Percentiles rank a stretch among this genome's conserved stretches.
Conservation (phyloP, 2,329 filamentous ascomycete genomes). For the Aspergillus alliaceus region DNA sequence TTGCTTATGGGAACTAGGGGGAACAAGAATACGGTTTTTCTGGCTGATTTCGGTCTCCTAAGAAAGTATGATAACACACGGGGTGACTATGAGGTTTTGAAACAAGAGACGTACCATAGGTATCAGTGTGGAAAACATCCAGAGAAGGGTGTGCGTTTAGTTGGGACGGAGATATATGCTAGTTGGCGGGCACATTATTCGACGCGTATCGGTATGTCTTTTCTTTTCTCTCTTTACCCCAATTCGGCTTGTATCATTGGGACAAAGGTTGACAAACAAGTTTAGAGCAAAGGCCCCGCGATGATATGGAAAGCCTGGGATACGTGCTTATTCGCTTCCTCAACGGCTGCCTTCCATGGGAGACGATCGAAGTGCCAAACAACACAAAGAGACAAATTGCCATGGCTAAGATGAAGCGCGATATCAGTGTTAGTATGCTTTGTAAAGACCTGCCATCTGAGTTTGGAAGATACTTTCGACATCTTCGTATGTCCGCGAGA, state of each 20-base stretch:
- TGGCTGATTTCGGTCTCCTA: constrained; percentile 97
- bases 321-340: constrained; percentile 99
- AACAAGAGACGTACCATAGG: background rate
- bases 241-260: background rate
- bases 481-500: background rate
- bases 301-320: constrained; percentile 98
- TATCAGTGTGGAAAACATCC: background rate
- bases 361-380: constrained; percentile 77
- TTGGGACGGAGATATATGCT: background rate
- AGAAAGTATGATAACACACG: constrained; percentile 78
- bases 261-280: background rate
- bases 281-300: constrained; percentile 95
- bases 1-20: constrained; percentile 99
- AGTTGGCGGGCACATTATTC: background rate
- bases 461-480: background rate
- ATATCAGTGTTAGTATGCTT: background rate
- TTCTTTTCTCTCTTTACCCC: background rate
- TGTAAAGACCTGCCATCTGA: background rate
- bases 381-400: background rate
- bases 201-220: background rate
- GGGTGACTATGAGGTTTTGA: background rate
- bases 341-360: constrained; percentile 97
- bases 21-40: constrained; percentile 99
- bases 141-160: too few relatives aligned
- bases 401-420: background rate